These are phyloP conservation scores for Hemerocallis citrina DNA, from an alignment of 106 monocot genomes.

Conservation along the genomic window DNA sequence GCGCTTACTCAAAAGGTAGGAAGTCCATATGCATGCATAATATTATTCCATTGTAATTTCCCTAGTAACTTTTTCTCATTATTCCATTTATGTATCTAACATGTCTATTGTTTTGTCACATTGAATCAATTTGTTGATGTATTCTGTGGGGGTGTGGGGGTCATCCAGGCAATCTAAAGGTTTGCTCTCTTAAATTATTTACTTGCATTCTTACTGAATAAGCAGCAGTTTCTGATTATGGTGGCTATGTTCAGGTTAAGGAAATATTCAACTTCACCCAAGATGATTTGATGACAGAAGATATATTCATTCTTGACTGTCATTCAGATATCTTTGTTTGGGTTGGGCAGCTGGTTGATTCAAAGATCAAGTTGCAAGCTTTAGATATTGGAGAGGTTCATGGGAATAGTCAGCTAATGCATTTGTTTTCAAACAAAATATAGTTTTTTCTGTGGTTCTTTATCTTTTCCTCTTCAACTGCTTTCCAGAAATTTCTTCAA, in stretches of 20 bases:
- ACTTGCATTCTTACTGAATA: neutral
- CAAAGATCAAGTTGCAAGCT: constrained; percentile 27
- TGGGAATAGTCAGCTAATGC: too few relatives aligned
- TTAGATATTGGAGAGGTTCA: constrained; percentile 51
- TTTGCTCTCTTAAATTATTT: neutral
- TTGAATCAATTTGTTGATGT: neutral
- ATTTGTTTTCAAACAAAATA: neutral
- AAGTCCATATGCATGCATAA: neutral
- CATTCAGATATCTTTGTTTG: constrained; percentile 45
- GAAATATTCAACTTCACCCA: constrained; percentile 67
- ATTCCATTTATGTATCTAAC: neutral
- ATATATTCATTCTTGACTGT: constrained; percentile 50
- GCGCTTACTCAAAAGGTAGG: constrained; percentile 43
- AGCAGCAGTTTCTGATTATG: too few relatives aligned
- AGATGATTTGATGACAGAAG: constrained; percentile 72
- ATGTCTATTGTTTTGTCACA: neutral
- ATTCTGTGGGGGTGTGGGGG: neutral
- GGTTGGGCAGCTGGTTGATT: constrained; percentile 42
- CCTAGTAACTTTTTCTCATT: neutral
- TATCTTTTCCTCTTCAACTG: neutral
- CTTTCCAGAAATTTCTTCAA: constrained; percentile 59
- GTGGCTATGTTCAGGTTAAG: constrained; percentile 19
- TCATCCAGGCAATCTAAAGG: constrained; percentile 14
- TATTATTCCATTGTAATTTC: neutral
- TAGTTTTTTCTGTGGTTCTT: neutral